These are phyloP conservation scores for Pythium diclinum DNA, from an alignment of 352 stramenopile species.

Conservation along the genomic window DNA sequence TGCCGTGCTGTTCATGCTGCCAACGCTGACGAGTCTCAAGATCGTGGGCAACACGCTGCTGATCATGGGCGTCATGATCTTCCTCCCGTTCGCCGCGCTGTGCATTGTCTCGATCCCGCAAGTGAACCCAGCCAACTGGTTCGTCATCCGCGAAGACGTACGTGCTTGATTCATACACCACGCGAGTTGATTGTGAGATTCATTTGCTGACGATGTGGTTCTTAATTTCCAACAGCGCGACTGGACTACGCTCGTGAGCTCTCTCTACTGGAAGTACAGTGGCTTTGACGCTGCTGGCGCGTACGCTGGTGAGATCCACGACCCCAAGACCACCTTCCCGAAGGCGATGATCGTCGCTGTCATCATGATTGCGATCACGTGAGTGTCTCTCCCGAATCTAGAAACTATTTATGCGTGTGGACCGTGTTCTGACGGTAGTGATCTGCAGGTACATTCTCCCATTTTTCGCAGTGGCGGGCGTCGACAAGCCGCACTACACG, in stretches of 20 bases:
- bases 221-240: conserved; percentile 17
- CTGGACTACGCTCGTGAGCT: conserved; percentile 90
- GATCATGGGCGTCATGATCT: conserved; percentile 31
- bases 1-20: conserved; percentile 60
- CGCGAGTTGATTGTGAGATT: too few species aligned
- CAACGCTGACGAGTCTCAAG: conserved; percentile 34
- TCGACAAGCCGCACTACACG: conserved; percentile 69
- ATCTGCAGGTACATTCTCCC: conserved; percentile 70
- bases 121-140: conserved; percentile 56
- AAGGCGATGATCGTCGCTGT: conserved; percentile 76
- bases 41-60: conserved; percentile 4
- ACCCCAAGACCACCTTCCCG: conserved; percentile 77
- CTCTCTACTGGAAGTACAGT: conserved; percentile 97
- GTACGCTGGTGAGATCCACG: conserved; percentile 92
- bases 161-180: too few species aligned
- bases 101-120: conserved; percentile 53
- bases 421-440: too few species aligned
- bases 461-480: conserved; percentile 88
- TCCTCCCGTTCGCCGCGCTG: conserved; percentile 34
- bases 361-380: conserved; percentile 78
- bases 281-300: conserved; percentile 90
- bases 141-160: conserved; percentile 54
- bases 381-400: too few species aligned
- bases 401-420: too few species aligned
- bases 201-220: too few species aligned